phyloP scores from a whole-genome alignment of 1,139 yeast species.

The Sugiyamaella novakii region DNA sequence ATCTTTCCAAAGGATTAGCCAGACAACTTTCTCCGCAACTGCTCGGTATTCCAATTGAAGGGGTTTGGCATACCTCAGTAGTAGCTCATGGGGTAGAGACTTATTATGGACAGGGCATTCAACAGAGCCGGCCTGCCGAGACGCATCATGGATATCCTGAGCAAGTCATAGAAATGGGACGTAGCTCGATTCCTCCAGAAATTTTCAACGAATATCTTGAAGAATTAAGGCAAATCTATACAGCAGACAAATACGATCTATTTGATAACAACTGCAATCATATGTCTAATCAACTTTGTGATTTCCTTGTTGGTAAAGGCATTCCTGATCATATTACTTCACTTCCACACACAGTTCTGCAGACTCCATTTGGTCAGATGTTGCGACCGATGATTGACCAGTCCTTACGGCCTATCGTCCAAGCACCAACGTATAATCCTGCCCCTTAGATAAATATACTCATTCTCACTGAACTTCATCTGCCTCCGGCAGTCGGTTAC shows the following conservation, averaged over 20 bases:
- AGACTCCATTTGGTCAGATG: constrained; percentile 62
- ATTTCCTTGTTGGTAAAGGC: constrained; percentile 60
- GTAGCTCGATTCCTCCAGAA: constrained; percentile 55
- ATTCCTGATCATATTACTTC: constrained; percentile 52
- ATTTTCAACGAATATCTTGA: constrained; percentile 55
- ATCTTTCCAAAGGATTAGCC: constrained; percentile 55
- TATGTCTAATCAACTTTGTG: constrained; percentile 59
- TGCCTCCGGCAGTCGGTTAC: background rate
- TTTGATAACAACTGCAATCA: constrained; percentile 72
- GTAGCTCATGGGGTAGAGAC: constrained; percentile 59
- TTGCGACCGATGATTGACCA: constrained; percentile 44
- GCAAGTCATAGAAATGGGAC: constrained; percentile 57
- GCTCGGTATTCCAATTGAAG: constrained; percentile 50
- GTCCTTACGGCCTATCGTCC: constrained; percentile 28
- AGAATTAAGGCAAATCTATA: constrained; percentile 53
- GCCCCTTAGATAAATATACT: too few species aligned
- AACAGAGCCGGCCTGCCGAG: constrained; percentile 51
- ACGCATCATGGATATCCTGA: constrained; percentile 64
- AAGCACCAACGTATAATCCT: constrained; percentile 27
- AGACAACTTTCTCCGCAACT: constrained; percentile 36
- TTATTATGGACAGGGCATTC: constrained; percentile 64
- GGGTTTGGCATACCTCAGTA: constrained; percentile 68
- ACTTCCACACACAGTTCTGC: constrained; percentile 59
- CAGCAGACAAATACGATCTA: constrained; percentile 56
- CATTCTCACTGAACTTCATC: background rate